These are phyloP conservation scores for Alternaria ethzedia DNA, from an alignment of 2,329 filamentous ascomycete species.

Conservation along the genomic window DNA sequence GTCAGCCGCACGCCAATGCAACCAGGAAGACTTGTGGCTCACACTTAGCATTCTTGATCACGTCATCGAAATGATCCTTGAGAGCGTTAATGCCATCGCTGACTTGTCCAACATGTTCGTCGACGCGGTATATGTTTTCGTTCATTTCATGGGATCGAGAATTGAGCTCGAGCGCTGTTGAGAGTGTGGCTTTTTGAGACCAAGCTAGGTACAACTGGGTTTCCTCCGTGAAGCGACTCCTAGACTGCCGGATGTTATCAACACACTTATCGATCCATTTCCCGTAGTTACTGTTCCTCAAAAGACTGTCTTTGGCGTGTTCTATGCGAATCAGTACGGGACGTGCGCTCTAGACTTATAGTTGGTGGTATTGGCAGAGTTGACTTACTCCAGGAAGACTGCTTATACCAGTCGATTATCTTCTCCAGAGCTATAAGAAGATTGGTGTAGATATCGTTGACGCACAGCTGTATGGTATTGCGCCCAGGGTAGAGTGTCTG, in stretches of 20 bases:
- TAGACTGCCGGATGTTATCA: neutral
- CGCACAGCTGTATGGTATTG: neutral
- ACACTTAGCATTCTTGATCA: no score
- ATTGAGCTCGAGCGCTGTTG: neutral
- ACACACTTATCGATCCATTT: neutral
- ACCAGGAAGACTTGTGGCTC: no score
- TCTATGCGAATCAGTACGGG: neutral
- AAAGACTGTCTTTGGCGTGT: neutral
- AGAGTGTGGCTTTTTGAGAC: neutral
- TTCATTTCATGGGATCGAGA: neutral
- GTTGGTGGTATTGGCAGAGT: no score
- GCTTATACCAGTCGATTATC: neutral
- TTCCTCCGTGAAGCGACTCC: neutral
- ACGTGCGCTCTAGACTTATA: no score
- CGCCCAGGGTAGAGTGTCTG: neutral
- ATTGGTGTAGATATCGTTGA: neutral
- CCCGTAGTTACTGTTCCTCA: neutral
- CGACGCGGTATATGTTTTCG: no score
- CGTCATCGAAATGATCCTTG: no score
- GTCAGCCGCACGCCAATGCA: no score
- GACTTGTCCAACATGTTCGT: no score
- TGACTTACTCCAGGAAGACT: neutral
- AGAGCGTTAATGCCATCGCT: no score
- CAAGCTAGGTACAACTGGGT: neutral
- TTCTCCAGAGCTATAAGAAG: neutral